Percentiles rank a stretch among this genome's conserved stretches.
Evolutionary conservation across 331 rosid species (phyloP).

Genomic region (Quercus tomentella): DNA sequence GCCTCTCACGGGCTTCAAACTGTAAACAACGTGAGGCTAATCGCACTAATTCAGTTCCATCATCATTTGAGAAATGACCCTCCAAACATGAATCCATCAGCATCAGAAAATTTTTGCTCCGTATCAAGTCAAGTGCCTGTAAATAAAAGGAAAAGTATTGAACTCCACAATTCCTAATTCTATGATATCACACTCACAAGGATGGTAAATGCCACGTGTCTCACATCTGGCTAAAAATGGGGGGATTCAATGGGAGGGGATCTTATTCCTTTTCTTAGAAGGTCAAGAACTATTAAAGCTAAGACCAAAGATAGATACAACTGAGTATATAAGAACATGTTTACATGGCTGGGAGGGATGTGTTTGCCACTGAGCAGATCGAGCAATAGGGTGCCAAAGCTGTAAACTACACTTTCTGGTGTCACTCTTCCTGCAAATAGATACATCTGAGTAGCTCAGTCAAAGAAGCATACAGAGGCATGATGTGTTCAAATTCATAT

Average conservation of each 20-base stretch:
- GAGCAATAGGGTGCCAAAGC: slow-evolving; percentile 87
- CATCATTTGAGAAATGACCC: slow-evolving; percentile 85
- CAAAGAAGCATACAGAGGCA: neutral
- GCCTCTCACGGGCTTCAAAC: slow-evolving; percentile 92
- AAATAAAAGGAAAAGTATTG: slow-evolving; percentile 5
- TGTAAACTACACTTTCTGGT: slow-evolving; percentile 81
- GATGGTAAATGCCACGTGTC: neutral
- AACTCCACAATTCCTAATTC: neutral
- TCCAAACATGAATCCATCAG: slow-evolving; percentile 91
- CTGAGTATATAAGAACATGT: slow-evolving; percentile 3
- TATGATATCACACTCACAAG: neutral
- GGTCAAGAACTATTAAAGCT: slow-evolving; percentile 9
- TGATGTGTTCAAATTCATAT: neutral
- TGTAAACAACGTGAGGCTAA: slow-evolving; percentile 90
- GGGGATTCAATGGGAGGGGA: no score
- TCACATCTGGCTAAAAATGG: no score
- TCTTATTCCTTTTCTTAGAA: neutral
- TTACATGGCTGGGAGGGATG: slow-evolving; percentile 91
- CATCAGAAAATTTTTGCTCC: slow-evolving; percentile 66
- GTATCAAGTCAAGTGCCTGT: slow-evolving; percentile 93
- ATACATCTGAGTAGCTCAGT: slow-evolving; percentile 13
- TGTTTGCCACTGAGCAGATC: slow-evolving; percentile 97
- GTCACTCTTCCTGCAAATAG: slow-evolving; percentile 73
- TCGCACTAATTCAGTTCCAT: slow-evolving; percentile 79
- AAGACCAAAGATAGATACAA: slow-evolving; percentile 23